A percentile compares a stretch with the other conserved stretches of the same genome.
Conservation (phyloP, 805 yeast genomes). For the Hanseniaspora pseudoguilliermondii region DNA sequence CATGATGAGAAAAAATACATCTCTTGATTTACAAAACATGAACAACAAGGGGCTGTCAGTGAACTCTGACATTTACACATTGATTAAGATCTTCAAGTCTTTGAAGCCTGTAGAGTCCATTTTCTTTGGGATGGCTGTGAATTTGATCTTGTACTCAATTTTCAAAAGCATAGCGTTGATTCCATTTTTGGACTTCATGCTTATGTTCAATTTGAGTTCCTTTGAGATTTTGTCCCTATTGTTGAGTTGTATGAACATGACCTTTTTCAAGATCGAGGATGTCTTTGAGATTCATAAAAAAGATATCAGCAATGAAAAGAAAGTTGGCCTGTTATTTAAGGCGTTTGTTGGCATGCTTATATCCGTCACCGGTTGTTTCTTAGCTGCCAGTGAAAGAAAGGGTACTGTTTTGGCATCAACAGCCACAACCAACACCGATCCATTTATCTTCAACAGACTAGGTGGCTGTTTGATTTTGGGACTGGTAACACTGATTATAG, state of each 20-base stretch:
- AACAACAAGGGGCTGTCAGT: not conserved
- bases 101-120: constrained; percentile 18
- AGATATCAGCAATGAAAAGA: not conserved
- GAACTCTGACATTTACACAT: not conserved
- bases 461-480: constrained; percentile 27
- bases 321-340: not conserved
- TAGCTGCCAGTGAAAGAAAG: constrained; percentile 24
- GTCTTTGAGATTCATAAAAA: constrained; percentile 17
- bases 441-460: constrained; percentile 27
- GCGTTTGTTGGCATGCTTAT: constrained; percentile 22
- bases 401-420: constrained; percentile 23
- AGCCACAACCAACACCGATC: constrained; percentile 20
- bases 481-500: constrained; percentile 23
- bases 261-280: constrained; percentile 16
- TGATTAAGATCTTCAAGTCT: constrained; percentile 16
- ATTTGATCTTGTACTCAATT: constrained; percentile 11
- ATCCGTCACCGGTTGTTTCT: constrained; percentile 22
- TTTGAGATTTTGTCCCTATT: constrained; percentile 26
- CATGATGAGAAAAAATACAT: not conserved
- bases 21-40: not conserved
- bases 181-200: constrained; percentile 11
- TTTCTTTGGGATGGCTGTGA: constrained; percentile 15
- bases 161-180: constrained; percentile 13
- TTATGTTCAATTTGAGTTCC: constrained; percentile 14
- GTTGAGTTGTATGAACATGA: constrained; percentile 23